A percentile compares a stretch with the other conserved stretches of the same genome.
Conservation (phyloP, 768 basidiomycete species). For the Pholiota conissans region DNA sequence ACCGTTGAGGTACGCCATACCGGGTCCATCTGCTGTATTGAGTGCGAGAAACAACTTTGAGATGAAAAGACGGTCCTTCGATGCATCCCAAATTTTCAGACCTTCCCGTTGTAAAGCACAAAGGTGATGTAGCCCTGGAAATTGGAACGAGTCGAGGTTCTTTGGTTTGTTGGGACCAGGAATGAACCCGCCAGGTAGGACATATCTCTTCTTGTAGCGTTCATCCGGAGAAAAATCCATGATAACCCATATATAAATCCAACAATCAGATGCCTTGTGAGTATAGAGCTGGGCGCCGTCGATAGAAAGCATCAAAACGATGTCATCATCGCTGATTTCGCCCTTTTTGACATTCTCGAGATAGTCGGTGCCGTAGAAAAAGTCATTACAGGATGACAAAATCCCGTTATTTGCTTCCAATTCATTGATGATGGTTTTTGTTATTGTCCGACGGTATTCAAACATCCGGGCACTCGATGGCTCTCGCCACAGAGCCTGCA, state of each 20-base stretch:
- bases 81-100: slow-evolving; percentile 29
- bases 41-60: slow-evolving; percentile 8
- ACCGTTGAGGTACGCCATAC: slow-evolving; percentile 26
- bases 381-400: slow-evolving; percentile 23
- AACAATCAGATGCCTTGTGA: slow-evolving; percentile 37
- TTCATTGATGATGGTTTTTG: slow-evolving; percentile 2
- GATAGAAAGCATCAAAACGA: slow-evolving; percentile 31
- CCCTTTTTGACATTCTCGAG: slow-evolving; percentile 20
- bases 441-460: slow-evolving; percentile 6
- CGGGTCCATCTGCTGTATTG: slow-evolving; percentile 28
- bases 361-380: slow-evolving; percentile 20
- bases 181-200: slow-evolving; percentile 22
- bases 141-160: slow-evolving; percentile 19
- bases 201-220: slow-evolving; percentile 18
- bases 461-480: slow-evolving; percentile 2
- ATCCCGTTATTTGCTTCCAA: background rate
- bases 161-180: slow-evolving; percentile 25
- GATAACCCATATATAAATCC: slow-evolving; percentile 41
- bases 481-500: slow-evolving; percentile 24
- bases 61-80: background rate
- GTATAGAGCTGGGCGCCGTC: slow-evolving; percentile 42
- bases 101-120: slow-evolving; percentile 10
- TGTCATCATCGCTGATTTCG: slow-evolving; percentile 29
- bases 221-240: slow-evolving; percentile 26
- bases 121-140: slow-evolving; percentile 18